phyloP scores from a whole-genome alignment of 768 basidiomycete species.

The Pisolithus orientalis region DNA sequence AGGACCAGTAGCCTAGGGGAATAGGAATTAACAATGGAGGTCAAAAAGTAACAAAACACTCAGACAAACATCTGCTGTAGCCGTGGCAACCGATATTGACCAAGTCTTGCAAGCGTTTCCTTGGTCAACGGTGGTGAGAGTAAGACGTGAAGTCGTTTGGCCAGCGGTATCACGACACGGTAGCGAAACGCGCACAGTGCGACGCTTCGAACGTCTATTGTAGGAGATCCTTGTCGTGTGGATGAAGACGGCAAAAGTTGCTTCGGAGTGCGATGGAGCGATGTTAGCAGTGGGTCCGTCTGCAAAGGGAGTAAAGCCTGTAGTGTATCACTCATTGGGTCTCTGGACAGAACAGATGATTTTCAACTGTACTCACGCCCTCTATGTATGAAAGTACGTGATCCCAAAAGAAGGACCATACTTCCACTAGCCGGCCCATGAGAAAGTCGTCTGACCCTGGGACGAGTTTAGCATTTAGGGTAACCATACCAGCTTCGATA shows the following conservation, averaged over 20 bases:
- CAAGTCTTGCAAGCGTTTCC: constrained; percentile 49
- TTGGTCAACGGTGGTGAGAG: constrained; percentile 49
- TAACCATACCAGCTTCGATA: constrained; percentile 86
- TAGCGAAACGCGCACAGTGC: constrained; percentile 78
- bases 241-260: constrained; percentile 48
- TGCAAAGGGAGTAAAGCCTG: constrained; percentile 58
- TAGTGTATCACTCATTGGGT: constrained; percentile 16
- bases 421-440: constrained; percentile 70
- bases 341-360: background rate
- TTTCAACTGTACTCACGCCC: constrained; percentile 48
- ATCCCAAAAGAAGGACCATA: constrained; percentile 94
- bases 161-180: constrained; percentile 65
- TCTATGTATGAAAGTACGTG: constrained; percentile 83
- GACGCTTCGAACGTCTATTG: constrained; percentile 78
- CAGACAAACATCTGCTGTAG: constrained; percentile 71
- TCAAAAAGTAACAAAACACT: background rate
- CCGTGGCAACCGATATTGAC: constrained; percentile 57
- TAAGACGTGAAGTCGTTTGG: constrained; percentile 46
- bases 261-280: constrained; percentile 60
- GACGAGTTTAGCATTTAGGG: constrained; percentile 77
- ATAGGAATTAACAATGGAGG: constrained; percentile 3
- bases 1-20: constrained; percentile 64
- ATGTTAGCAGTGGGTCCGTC: constrained; percentile 57
- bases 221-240: constrained; percentile 43
- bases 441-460: constrained; percentile 76